Conservation (phyloP, 2,329 filamentous ascomycete species). For the Tolypocladium paradoxum region DNA sequence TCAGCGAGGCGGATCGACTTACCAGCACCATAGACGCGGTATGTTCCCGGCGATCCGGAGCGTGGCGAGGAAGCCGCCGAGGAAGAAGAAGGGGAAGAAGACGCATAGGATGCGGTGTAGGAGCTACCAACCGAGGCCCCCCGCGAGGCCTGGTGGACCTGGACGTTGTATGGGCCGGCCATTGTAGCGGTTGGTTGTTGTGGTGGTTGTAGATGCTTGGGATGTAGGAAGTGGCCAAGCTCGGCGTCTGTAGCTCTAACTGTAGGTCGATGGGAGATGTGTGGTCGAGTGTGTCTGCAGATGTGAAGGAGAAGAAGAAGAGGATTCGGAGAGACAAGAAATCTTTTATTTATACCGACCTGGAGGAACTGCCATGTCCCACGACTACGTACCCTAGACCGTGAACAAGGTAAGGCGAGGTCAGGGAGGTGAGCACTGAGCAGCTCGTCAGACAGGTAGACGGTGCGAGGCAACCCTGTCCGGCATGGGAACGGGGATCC, state of each 20-base stretch:
- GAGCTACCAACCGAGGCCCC: slow-evolving; percentile 18
- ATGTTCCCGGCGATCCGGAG: slow-evolving; percentile 15
- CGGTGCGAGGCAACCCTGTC: slow-evolving; percentile 1
- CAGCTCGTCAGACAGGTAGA: background rate
- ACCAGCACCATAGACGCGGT: slow-evolving; percentile 22
- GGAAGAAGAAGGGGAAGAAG: slow-evolving; percentile 6
- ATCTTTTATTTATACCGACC: background rate
- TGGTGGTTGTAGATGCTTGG: background rate
- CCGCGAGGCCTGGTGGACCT: slow-evolving; percentile 22
- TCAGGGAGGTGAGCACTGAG: background rate
- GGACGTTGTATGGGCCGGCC: slow-evolving; percentile 15
- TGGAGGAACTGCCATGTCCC: background rate
- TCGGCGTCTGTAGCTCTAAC: background rate
- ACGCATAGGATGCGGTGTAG: slow-evolving; percentile 13
- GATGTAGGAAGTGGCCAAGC: background rate
- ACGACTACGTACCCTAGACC: background rate
- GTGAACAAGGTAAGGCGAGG: background rate
- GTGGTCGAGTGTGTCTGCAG: background rate
- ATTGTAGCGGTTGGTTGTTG: slow-evolving; percentile 7
- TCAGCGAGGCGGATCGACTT: slow-evolving; percentile 8
- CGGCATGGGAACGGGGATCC: background rate
- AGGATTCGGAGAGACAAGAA: background rate
- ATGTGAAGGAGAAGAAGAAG: background rate
- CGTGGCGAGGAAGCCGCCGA: slow-evolving; percentile 11
- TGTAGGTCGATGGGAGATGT: background rate